Base-by-base conservation (phyloP, 805 yeast species). In the Sugiyamaella boreocaroliniensis region DNA sequence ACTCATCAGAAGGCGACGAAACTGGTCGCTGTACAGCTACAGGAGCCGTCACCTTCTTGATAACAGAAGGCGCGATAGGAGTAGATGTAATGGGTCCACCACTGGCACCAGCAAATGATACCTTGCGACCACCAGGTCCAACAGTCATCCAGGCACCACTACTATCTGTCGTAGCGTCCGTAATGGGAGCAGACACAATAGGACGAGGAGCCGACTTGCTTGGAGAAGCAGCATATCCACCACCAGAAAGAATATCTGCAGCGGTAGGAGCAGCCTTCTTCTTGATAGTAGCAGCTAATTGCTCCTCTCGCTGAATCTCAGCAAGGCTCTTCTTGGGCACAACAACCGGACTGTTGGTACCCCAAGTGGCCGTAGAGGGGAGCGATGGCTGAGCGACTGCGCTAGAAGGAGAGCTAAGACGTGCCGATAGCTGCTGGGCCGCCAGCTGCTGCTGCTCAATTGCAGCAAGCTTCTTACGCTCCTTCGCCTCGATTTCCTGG, bases 91-190 rank as follows among this genome's bases (percentile, higher is more conserved):
- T 4, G 26, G 54, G 29, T 32, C 5, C 37, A 32, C n/a, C 12
- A 10, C n/a, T 11, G 37, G 16, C 32, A 47, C 48, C 47, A 20
- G 55, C 44, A 10, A 50, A 12, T 16, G 52, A 45, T 8, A 50
- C 88, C 56, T 81, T 80, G 68, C 86, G 86, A 2, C 84, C 92
- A 40, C 96, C 95, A 0, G 95, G 88, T 11, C 68, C 68, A 19
- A 66, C 65, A 5, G 69, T 63, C 14, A 66, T 61, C 67, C 69
- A 68, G 6, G 60, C 68, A 40, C 48, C 48, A n/a, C 47, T 55
- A 19, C 48, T 14, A 18, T 10, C 51, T 15, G 52, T 5, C 12
- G 47, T 15, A n/a, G n/a, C n/a, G n/a, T 26, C 49, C 32, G 51
- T 16, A 32, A 48, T n/a, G 3, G 46, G 16, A 4, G 48, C 49